Percentiles rank a stretch among this genome's conserved stretches.
These are phyloP conservation scores for Endogone sp. DNA, from an alignment of 192 early-diverging fungal species.

Conservation along the genomic window DNA sequence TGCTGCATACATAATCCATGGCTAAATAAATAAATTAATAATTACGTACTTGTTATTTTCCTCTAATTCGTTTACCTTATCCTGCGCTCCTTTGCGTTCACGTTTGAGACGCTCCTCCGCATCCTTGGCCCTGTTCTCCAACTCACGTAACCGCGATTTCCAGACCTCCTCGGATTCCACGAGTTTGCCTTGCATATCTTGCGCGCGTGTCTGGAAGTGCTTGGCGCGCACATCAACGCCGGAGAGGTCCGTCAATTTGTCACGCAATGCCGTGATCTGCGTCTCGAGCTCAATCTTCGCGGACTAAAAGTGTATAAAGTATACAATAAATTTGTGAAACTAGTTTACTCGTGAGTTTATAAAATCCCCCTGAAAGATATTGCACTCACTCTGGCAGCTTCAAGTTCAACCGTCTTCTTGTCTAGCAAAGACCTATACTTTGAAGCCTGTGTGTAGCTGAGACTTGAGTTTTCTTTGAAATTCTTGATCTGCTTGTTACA, in stretches of 20 bases:
- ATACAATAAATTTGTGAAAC: no score
- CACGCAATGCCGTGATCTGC: constrained; percentile 6
- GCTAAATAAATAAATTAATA: neutral
- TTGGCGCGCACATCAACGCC: constrained; percentile 10
- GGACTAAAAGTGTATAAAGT: neutral
- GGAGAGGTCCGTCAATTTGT: constrained; percentile 7
- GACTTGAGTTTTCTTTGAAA: neutral
- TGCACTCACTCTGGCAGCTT: neutral
- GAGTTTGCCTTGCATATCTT: constrained; percentile 21
- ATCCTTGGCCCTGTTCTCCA: constrained; percentile 26
- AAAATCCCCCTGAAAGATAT: neutral
- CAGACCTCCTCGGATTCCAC: constrained; percentile 30
- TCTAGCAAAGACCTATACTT: neutral
- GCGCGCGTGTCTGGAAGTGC: constrained; percentile 25
- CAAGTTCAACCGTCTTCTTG: neutral
- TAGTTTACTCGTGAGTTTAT: no score
- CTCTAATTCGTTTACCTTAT: constrained; percentile 27
- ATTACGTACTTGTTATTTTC: constrained; percentile 29
- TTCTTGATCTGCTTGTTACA: neutral
- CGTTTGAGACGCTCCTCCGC: constrained; percentile 30
- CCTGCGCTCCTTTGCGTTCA: constrained; percentile 39
- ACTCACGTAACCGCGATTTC: constrained; percentile 27
- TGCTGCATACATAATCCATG: no score
- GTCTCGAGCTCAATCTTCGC: constrained; percentile 12
- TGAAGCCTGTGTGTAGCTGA: neutral